These are phyloP conservation scores for Brettanomyces anomalus DNA, from an alignment of 805 yeast genomes.

Conservation along the genomic window DNA sequence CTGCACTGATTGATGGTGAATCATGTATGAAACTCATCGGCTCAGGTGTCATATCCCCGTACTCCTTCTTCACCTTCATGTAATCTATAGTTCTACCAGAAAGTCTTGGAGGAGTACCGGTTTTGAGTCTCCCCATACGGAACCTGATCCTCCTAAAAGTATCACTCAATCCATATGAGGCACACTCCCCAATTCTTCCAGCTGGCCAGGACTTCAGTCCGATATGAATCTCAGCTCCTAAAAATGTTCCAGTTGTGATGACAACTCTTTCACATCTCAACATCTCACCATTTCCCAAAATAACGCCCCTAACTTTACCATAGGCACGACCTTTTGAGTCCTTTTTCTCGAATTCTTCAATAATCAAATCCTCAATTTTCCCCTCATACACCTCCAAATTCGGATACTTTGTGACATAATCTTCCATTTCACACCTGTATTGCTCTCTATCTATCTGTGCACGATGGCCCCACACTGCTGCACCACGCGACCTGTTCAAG, in stretches of 20 bases:
- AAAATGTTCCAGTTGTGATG: constrained; percentile 91
- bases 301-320: constrained; percentile 58
- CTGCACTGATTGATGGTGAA: constrained; percentile 40
- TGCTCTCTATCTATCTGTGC: constrained; percentile 89
- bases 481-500: constrained; percentile 79
- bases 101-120: constrained; percentile 95
- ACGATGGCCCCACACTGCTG: constrained; percentile 98
- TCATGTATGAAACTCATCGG: constrained; percentile 88
- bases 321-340: constrained; percentile 30
- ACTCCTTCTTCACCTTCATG: constrained; percentile 51
- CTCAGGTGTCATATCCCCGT: constrained; percentile 75
- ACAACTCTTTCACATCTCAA: constrained; percentile 61
- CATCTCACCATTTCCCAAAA: constrained; percentile 58
- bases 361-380: constrained; percentile 75
- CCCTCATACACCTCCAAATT: constrained; percentile 59
- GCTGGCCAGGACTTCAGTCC: constrained; percentile 77
- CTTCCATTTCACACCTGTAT: constrained; percentile 74
- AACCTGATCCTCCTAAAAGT: constrained; percentile 76
- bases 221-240: constrained; percentile 90
- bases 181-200: constrained; percentile 88
- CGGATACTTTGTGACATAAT: constrained; percentile 42
- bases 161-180: constrained; percentile 80
- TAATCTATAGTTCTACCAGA: constrained; percentile 67
- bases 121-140: constrained; percentile 78
- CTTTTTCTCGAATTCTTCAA: constrained; percentile 29